Conservation (phyloP, 169 alveolate species). For the Perkinsus olseni region DNA sequence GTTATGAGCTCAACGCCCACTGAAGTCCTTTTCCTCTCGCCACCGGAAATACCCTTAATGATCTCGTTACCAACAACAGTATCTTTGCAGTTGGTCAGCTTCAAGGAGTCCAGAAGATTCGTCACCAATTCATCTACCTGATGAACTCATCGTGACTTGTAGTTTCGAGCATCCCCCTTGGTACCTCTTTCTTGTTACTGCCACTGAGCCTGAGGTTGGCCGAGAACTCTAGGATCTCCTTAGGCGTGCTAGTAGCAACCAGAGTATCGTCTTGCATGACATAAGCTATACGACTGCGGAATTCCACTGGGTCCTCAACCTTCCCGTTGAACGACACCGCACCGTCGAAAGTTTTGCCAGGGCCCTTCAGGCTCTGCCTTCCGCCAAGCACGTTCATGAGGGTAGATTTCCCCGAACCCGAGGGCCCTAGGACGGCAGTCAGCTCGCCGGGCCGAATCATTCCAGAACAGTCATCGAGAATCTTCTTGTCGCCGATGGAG, state of each 20-base stretch:
- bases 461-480: neutral
- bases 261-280: constrained; percentile 65
- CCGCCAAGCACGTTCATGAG: constrained; percentile 65
- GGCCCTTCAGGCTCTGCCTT: constrained; percentile 27
- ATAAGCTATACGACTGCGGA: constrained; percentile 40
- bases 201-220: constrained; percentile 43
- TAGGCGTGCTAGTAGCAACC: constrained; percentile 51
- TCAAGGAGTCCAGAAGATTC: constrained; percentile 31
- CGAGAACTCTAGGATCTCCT: constrained; percentile 58
- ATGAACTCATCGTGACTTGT: neutral
- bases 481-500: neutral
- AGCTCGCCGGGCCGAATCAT: constrained; percentile 43
- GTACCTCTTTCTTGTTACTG: neutral
- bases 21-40: constrained; percentile 70
- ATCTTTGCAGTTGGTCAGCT: constrained; percentile 34
- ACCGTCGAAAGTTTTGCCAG: constrained; percentile 15
- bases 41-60: constrained; percentile 69
- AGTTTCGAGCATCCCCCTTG: neutral
- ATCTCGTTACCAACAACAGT: constrained; percentile 56
- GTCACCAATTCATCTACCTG: neutral
- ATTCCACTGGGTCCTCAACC: constrained; percentile 15
- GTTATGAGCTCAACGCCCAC: constrained; percentile 74
- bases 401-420: constrained; percentile 81
- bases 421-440: constrained; percentile 39
- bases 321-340: constrained; percentile 19